Evolutionary conservation across 208 protist species (phyloP).

Genomic region (Acanthamoeba culbertsoni): DNA sequence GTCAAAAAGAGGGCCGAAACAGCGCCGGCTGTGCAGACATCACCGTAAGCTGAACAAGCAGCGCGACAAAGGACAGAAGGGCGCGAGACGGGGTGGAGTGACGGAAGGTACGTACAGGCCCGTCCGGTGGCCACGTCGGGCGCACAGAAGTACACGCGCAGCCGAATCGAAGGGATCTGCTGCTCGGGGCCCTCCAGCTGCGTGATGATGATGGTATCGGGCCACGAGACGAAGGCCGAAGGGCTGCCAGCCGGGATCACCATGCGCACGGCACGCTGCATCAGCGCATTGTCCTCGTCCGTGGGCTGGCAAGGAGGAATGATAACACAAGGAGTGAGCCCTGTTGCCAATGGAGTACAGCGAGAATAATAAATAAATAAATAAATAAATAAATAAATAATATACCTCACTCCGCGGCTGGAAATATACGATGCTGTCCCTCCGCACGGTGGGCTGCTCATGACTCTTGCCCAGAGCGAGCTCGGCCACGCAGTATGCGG

Average conservation of each 20-base stretch:
- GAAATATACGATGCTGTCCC: background rate
- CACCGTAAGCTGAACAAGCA: background rate
- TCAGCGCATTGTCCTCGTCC: background rate
- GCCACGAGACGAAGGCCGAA: constrained; percentile 10
- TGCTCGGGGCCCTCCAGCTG: background rate
- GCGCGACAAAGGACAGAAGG: background rate
- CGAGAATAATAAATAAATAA: background rate
- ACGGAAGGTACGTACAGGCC: background rate
- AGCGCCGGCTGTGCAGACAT: background rate
- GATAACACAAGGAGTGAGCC: background rate
- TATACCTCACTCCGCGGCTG: background rate
- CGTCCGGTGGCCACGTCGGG: background rate
- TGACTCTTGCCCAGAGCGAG: background rate
- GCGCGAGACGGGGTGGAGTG: no score
- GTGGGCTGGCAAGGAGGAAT: background rate
- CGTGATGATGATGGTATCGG: background rate
- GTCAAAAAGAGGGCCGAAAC: background rate
- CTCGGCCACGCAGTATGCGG: background rate
- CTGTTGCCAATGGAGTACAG: background rate
- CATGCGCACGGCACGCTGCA: background rate
- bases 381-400: background rate
- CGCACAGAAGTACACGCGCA: background rate
- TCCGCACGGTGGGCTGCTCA: background rate
- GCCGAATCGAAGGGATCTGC: background rate
- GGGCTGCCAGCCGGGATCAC: background rate